Evolutionary conservation across 2,329 filamentous ascomycete species (phyloP).

Genomic region (Cercospora zeae-maydis): DNA sequence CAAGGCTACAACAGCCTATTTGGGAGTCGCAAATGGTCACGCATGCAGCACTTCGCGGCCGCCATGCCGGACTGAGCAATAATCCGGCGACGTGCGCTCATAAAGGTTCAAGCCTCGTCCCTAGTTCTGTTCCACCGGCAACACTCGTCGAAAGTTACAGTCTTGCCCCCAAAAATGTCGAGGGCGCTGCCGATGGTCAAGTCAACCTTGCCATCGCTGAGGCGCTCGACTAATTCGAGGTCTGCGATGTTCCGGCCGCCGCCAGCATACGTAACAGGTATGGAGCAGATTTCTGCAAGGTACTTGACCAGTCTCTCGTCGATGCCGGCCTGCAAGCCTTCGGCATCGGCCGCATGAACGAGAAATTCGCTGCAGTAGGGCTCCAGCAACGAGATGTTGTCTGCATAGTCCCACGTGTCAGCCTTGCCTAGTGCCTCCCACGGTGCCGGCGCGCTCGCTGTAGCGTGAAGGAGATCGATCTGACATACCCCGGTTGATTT

Average conservation of each 20-base stretch:
- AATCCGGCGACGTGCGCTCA: neutral
- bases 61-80: conserved; percentile 5
- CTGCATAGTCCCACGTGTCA: conserved; percentile 45
- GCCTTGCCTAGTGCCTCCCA: conserved; percentile 14
- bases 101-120: conserved; percentile 9
- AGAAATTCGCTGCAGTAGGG: conserved; percentile 95
- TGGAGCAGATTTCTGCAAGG: conserved; percentile 79
- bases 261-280: conserved; percentile 94
- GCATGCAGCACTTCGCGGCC: neutral
- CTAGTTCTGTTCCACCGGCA: conserved; percentile 69
- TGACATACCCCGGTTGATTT: conserved; percentile 72
- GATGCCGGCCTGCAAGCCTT: conserved; percentile 86
- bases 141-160: conserved; percentile 85
- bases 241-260: conserved; percentile 82
- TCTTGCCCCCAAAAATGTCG: conserved; percentile 88
- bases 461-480: neutral
- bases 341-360: conserved; percentile 94
- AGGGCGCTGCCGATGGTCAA: conserved; percentile 94
- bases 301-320: conserved; percentile 77
- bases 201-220: conserved; percentile 80
- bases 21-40: neutral
- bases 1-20: neutral
- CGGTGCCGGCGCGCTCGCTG: conserved; percentile 2
- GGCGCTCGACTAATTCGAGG: conserved; percentile 71
- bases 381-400: conserved; percentile 74